phyloP scores from a whole-genome alignment of 352 stramenopile genomes.

The Pythium brachiatum region DNA sequence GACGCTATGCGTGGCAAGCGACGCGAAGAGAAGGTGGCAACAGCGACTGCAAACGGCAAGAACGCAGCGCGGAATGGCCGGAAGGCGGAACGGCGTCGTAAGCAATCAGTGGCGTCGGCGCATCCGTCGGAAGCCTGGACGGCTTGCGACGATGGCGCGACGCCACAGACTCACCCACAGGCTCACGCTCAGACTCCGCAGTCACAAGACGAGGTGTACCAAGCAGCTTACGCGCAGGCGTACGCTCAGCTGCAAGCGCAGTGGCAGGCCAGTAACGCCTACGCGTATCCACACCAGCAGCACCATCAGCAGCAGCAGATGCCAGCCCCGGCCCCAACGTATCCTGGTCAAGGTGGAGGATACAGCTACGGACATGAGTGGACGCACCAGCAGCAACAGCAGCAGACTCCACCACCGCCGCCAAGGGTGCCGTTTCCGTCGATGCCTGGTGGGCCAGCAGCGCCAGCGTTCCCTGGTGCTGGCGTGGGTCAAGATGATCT shows the following conservation, averaged over 20 bases:
- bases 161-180: background rate
- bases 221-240: conserved; percentile 62
- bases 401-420: background rate
- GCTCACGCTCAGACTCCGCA: background rate
- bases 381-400: background rate
- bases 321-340: conserved; percentile 8
- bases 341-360: background rate
- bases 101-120: conserved; percentile 5
- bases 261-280: conserved; percentile 29
- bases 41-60: background rate
- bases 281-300: background rate
- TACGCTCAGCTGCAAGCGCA: conserved; percentile 66
- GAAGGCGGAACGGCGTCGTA: conserved; percentile 2
- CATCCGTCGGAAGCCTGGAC: background rate
- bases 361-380: conserved; percentile 7
- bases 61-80: background rate
- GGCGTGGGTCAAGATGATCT: conserved; percentile 40
- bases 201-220: conserved; percentile 44
- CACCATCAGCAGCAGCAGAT: conserved; percentile 2
- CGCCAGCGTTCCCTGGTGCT: background rate
- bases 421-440: conserved; percentile 18
- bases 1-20: conserved; percentile 48
- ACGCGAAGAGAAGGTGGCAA: background rate
- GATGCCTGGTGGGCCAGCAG: background rate
- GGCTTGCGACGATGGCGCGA: background rate